phyloP scores from a whole-genome alignment of 495 filamentous ascomycete species.

The Xylaria venustula region DNA sequence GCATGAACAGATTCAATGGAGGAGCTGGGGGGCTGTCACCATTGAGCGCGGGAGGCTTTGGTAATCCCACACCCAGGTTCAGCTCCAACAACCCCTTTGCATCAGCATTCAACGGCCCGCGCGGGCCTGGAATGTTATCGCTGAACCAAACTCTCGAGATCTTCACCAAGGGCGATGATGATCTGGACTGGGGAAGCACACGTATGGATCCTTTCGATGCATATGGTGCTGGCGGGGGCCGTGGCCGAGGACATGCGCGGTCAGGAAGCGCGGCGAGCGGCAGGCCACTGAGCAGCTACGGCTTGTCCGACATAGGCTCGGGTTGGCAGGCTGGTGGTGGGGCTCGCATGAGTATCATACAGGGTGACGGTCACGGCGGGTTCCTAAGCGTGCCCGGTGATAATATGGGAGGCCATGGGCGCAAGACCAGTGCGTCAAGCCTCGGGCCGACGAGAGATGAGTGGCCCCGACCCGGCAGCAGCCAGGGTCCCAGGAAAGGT shows the following conservation, averaged over 20 bases:
- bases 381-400: constrained; percentile 72
- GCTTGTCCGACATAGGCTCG: constrained; percentile 39
- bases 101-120: constrained; percentile 31
- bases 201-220: constrained; percentile 37
- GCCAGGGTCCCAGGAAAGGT: constrained; percentile 37
- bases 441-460: constrained; percentile 22
- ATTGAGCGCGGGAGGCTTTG: constrained; percentile 16
- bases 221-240: constrained; percentile 17
- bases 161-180: constrained; percentile 82
- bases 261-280: constrained; percentile 21
- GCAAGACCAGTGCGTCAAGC: constrained; percentile 15
- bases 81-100: constrained; percentile 56
- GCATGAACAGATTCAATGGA: constrained; percentile 19
- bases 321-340: constrained; percentile 43
- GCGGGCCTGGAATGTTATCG: constrained; percentile 29
- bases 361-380: constrained; percentile 74
- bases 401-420: constrained; percentile 13
- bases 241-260: constrained; percentile 15
- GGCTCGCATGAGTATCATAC: constrained; percentile 46
- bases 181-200: constrained; percentile 79
- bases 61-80: constrained; percentile 30
- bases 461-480: constrained; percentile 45
- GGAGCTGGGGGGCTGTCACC: constrained; percentile 26
- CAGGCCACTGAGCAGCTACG: constrained; percentile 52
- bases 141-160: constrained; percentile 70